Percentiles rank a stretch among this genome's conserved stretches.
These are phyloP conservation scores for Hortiboletus campestris DNA, from an alignment of 768 basidiomycete species.

Conservation along the genomic window DNA sequence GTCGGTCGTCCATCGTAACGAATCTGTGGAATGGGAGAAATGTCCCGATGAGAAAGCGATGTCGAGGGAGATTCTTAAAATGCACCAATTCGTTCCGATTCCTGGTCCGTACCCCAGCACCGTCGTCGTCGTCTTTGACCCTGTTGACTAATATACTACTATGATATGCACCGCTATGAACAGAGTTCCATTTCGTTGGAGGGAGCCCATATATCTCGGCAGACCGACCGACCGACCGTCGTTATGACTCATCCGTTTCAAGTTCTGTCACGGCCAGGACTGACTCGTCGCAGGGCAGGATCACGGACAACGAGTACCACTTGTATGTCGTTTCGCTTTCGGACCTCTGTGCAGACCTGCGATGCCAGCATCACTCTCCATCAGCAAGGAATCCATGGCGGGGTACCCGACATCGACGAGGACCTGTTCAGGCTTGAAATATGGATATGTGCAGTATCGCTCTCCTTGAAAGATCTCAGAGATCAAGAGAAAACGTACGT, in stretches of 20 bases:
- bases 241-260: not conserved
- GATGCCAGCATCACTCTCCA: not conserved
- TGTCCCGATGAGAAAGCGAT: conserved; percentile 11
- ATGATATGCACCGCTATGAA: not conserved
- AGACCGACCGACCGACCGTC: too few species aligned
- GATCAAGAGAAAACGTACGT: conserved; percentile 46
- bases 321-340: conserved; percentile 37
- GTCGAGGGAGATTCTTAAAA: conserved; percentile 9
- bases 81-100: conserved; percentile 11
- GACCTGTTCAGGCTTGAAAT: conserved; percentile 44
- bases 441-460: conserved; percentile 27
- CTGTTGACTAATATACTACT: not conserved
- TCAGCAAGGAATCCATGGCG: conserved; percentile 54
- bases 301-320: conserved; percentile 39
- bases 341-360: not conserved
- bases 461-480: conserved; percentile 48
- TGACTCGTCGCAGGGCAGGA: conserved; percentile 45
- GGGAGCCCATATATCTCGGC: conserved; percentile 24
- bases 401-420: conserved; percentile 48
- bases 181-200: conserved; percentile 53
- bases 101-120: conserved; percentile 5
- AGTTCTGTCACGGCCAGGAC: conserved; percentile 26
- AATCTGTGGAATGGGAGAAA: conserved; percentile 15
- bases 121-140: not conserved
- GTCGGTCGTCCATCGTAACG: not conserved